A percentile compares a stretch with the other conserved stretches of the same genome.
phyloP scores from a whole-genome alignment of 192 early-diverging fungal genomes.

The Cetraspora pellucida region DNA sequence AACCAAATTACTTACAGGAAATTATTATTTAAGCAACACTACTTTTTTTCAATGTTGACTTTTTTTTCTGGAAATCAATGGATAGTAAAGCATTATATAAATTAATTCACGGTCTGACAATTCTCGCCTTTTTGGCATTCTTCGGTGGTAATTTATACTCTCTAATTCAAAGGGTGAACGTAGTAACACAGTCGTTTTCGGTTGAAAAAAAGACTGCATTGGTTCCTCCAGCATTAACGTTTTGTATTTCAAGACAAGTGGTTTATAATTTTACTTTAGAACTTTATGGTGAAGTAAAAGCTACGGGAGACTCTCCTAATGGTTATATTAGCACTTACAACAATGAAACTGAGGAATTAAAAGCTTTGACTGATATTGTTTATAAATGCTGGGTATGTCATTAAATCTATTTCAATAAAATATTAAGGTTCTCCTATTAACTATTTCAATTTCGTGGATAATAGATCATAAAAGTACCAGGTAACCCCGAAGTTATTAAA shows the following conservation, averaged over 20 bases:
- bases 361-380: background rate
- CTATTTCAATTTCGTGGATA: background rate
- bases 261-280: background rate
- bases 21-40: no score
- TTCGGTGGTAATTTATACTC: no score
- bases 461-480: background rate
- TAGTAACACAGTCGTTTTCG: background rate
- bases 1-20: no score
- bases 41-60: no score
- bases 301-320: background rate
- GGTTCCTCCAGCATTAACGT: constrained; percentile 30
- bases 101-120: no score
- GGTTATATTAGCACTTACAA: background rate
- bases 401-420: background rate
- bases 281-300: background rate
- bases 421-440: background rate
- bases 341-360: background rate
- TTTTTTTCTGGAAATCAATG: no score
- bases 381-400: constrained; percentile 14
- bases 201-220: background rate
- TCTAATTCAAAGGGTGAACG: background rate
- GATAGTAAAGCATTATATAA: no score
- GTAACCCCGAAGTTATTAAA: background rate
- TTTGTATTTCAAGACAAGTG: background rate
- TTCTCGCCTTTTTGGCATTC: no score